Evolutionary conservation across 176 grass and related monocot genomes (phyloP), one percentile per base, ranked within the genome.

Genomic region (Miscanthus lutarioriparius): DNA sequence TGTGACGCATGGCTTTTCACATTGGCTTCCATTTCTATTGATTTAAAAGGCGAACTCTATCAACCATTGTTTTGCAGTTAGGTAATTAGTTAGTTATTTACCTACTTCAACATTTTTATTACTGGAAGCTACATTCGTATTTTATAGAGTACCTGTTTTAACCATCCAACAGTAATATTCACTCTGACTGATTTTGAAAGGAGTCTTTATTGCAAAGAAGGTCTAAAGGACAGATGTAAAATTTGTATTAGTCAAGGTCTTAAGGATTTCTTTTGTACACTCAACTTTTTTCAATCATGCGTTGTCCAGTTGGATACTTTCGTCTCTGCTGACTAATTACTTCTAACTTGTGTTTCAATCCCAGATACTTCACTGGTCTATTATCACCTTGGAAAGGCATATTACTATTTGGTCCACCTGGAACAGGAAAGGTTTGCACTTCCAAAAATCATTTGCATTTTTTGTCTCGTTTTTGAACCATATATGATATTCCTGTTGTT

Each of bases 331-430:
- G 49, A 54, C 40, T 54, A 77, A 81, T 28, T 43, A 26, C n/a
- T 26, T 74, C 45, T 64, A 40, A 64, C 56, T 67, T 75, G 30
- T 32, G 9, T 48, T 48, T 19, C 19, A 64, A 66, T 54, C 23
- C 35, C 80, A 92, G 91, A 77, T 92, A 92, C 84, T 92, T 92
- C 63, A 92, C 76, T 8, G 90, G 90, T 82, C 80, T 92, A 43
- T 79, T 92, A 75, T 86, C 90, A 65, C 90, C 87, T 76, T 92
- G 90, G 90, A 92, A 92, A 89, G 90, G 90, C 61, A 92, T 92
- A 63, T 86, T 92, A 82, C 80, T 92, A 3, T 92, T 92, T 89
- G 90, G 90, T 77, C 90, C 90, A 67, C 90, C 90, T 8, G 90
- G 90, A 81, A 92, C 90, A 77, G 90, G 90, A 89, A 92, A 92